phyloP scores from a whole-genome alignment of 192 early-diverging fungal species.

The Umbelopsis sp. region DNA sequence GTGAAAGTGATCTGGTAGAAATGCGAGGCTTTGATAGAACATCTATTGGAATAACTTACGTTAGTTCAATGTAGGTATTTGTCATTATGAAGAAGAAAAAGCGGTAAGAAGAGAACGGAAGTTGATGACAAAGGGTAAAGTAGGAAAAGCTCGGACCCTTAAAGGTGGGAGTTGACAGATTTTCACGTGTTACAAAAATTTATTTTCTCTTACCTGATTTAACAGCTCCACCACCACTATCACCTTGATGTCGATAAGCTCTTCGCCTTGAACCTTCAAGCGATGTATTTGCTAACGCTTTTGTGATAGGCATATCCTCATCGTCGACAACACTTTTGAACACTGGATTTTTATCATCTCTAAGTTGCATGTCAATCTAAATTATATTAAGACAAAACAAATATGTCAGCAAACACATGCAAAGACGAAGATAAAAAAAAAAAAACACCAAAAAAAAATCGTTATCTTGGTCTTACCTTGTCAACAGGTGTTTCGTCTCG shows the following conservation, averaged over 20 bases:
- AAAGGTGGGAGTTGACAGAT: slow-evolving; percentile 21
- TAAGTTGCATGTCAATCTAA: slow-evolving; percentile 7
- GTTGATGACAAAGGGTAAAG: slow-evolving; percentile 1
- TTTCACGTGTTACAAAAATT: slow-evolving; percentile 30
- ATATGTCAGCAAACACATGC: slow-evolving; percentile 17
- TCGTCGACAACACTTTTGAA: not conserved
- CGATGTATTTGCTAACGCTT: slow-evolving; percentile 6
- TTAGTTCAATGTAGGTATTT: not conserved
- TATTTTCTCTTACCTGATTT: not conserved
- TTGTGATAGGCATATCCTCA: slow-evolving; percentile 5
- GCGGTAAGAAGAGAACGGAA: not conserved
- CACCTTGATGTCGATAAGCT: not conserved
- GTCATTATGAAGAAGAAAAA: not conserved
- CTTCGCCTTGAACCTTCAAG: not conserved
- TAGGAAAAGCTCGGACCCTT: slow-evolving; percentile 18
- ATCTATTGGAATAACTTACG: slow-evolving; percentile 6
- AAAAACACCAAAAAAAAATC: not conserved
- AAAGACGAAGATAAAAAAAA: no score
- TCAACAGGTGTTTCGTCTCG: slow-evolving; percentile 10
- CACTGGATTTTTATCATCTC: not conserved
- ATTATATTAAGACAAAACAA: not conserved
- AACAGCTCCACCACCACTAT: not conserved
- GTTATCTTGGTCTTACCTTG: slow-evolving; percentile 2
- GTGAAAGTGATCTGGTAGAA: slow-evolving; percentile 21
- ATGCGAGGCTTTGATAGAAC: not conserved